Base-by-base conservation (phyloP, 2,329 filamentous ascomycete species). In the Hypoxylon sp. region DNA sequence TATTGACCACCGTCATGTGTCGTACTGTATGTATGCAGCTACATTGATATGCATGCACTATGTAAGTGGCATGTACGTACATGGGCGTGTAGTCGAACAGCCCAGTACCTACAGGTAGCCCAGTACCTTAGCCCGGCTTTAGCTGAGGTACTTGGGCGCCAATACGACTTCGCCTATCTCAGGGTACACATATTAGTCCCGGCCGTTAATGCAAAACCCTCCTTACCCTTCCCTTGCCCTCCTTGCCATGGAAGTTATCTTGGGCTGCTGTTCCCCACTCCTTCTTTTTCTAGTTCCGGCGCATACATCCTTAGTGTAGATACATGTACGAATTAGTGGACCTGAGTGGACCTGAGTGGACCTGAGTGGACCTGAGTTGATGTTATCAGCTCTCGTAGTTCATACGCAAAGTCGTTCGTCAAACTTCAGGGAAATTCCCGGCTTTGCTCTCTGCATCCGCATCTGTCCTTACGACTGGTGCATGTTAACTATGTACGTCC, bases 271-370 rank as follows among this genome's bases (percentile, higher is more conserved):
- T 63, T 55, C 64, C 39, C 67, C 64, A 67, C 63, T 52, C 62
- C 66, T 66, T 65, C 51, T 59, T 68, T 71, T 64, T 70, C 68
- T 71, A 71, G 65, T 68, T 71, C 61, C 68, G 64, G 68, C 59
- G 65, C 61, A 67, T 62, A 63, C 39, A 22, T 22, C 19, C 19
- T 22, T 22, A 22, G 19, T 22, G 14, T 61, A 58, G 42, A 29
- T 66, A 54, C 46, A 26, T 58, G 29, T n/a, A 22, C 17, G n/a
- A 11, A 44, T 8, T 11, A 22, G 35, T n/a, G 9, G 39, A n/a
- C 17, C 39, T 50, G 26, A 48, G 57, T 62, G 63, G 59, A 46
- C 48, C 51, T 44, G 29, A 24, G 51, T 69, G 9, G 39, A n/a
- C 17, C 39, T 50, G 26, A 48, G 57, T 62, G 63, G 59, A 46